Base-by-base conservation (phyloP, 2,329 filamentous ascomycete genomes). In the Periconia sp. region DNA sequence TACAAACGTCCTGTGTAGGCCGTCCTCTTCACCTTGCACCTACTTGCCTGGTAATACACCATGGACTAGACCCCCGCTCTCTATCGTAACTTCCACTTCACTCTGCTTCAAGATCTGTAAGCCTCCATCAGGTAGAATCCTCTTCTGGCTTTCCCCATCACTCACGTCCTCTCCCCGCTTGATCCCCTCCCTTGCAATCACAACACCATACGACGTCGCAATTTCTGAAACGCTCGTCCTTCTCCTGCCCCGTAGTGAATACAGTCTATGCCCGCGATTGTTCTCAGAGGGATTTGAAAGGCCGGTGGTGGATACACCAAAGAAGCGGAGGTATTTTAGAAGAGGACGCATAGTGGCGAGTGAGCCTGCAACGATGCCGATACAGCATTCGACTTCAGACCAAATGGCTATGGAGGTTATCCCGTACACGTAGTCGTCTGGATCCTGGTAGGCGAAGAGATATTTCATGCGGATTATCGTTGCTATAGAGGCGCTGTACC, bases 311-410 rank as follows among this genome's bases (percentile, higher is more conserved):
- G 62, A 49, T 6, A 58, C 43, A 6, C 60, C 54, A 12, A 66
- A 51, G 24, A 56, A 63, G 23, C 43, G 37, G 7, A 44, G 7
- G 18, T 36, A 41, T 8, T 33, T 36, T 1, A 74, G 65, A 7
- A 75, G 52, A 3, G 72, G 72, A 1, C 72, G 71, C n/a, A 75
- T 65, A 7, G 71, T 68, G 3, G 71, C 66, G 24, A 75, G 56
- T 15, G 71, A 74, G 9, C 71, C 74, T 12, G 74, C 73, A 4
- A 71, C 63, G 49, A 78, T 73, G 13, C 73, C 74, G 29, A 71
- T 70, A 10, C 68, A 73, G 43, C 70, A 69, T 47, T 76, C 74
- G 23, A 74, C 57, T 29, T 75, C 57, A 9, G 70, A 73, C 70
- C 71, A 74, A 23, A 73, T 57, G 1, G 66, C 68, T 19, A 75